Evolutionary conservation across 2,329 filamentous ascomycete species (phyloP), one percentile per base, ranked within the genome.

Genomic region (Sordariomycetes sp.): DNA sequence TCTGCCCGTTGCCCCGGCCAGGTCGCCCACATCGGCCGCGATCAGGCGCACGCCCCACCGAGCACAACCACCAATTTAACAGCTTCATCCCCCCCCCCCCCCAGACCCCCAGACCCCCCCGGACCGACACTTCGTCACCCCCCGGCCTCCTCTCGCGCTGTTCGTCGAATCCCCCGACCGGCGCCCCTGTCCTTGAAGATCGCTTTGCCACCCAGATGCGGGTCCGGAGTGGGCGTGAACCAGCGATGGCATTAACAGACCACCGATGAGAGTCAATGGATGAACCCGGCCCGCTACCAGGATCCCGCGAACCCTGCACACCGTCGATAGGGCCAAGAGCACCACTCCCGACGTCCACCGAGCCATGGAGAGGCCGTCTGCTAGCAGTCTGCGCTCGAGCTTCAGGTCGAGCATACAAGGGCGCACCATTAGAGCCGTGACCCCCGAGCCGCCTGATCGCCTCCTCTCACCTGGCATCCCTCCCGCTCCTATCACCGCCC

Each of bases 381-480:
- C 67, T 53, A 65, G 66, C 56, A 72, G 68, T 61, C 61, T 73
- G 52, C 65, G 70, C 56, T 68, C 72, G 52, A 65, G 68, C 58
- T 70, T 69, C 51, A 58, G 57, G 40, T 20, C 57, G 16, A 54
- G n/a, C 34, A 20, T 46, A 16, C 25, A 37, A 16, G 20, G 35
- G 22, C 52, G 18, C 53, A 59, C 79, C 53, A 81, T 86, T 65
- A 82, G 86, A 62, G 74, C 85, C 59, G 83, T 88, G 62, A 88
- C 86, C 61, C 85, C 86, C 63, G 87, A 90, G 51, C 72, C 71
- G 50, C 62, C 62, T 40, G 64, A 37, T 37, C 28, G 20, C 64
- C 20, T 14, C 25, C 53, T 50, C 54, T 11, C 55, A 14, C 35
- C 52, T 14, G 50, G 54, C 10, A 43, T 34, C 48, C 54, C 52